Evolutionary conservation across 225 moss, liverwort and hornwort genomes (phyloP), one percentile per base, ranked within the genome.

Genomic region (Anthoceros angustus): DNA sequence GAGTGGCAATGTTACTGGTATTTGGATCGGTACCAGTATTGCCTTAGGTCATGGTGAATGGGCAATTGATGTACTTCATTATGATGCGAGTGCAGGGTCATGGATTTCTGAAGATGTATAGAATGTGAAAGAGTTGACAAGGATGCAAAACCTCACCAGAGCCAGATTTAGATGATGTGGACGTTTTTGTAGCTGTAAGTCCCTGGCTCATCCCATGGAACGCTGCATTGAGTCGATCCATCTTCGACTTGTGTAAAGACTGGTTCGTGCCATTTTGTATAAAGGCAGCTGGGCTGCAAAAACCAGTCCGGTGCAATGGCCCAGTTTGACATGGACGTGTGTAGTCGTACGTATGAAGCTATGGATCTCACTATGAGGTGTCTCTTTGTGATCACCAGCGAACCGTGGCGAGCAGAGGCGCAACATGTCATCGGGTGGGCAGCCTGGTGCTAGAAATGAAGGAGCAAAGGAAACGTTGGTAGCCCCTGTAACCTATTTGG

Each of bases 51-150:
- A 4, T 1, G 32, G 32, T 4, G 32, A 32, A 4, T 55, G 7
- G 55, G n/a, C 14, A 20, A 55, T 55, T 55, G 55, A 55, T 55
- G 6, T 23, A 55, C 55, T 55, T 55, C n/a, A 55, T 55, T 18
- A 55, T 55, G 55, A 55, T 55, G 18, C 55, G 18, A 55, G 55
- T 55, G 55, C 55, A 55, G 55, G 55, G 55, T 55, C 55, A 55
- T 55, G 55, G 55, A 55, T 55, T 55, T 55, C 55, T 55, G 55
- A 55, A 55, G 55, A 55, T 55, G 55, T 55, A 55, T 55, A 55
- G 55, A 55, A 55, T 18, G 55, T 15, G 18, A 55, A 55, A 23
- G 23, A 23, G 14, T 55, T 55, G 55, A 55, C n/a, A 18, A 5
- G n/a, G 55, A 55, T 55, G 55, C 55, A 0, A 55, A 55, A 23